phyloP scores from a whole-genome alignment of 345 rosid species.

The Arabis alpina region DNA sequence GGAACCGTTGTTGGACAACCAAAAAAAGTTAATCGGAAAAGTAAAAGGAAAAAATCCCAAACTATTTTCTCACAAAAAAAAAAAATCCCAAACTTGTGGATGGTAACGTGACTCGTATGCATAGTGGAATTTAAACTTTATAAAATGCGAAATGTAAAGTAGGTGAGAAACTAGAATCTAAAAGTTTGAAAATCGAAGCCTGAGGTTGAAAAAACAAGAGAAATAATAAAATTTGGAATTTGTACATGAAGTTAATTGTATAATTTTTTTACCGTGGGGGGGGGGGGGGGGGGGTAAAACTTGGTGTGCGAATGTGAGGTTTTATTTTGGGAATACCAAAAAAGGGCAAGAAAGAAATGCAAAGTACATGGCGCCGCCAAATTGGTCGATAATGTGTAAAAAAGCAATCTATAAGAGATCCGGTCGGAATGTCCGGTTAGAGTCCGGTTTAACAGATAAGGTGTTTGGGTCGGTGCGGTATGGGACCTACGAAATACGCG shows the following conservation, averaged over 20 bases:
- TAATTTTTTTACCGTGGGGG: background rate
- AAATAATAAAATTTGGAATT: background rate
- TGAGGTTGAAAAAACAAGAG: no score
- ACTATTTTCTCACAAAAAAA: no score
- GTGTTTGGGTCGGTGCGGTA: slow-evolving; percentile 24
- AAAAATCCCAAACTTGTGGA: no score
- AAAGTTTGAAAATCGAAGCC: background rate
- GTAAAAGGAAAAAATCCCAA: no score
- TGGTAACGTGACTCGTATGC: no score
- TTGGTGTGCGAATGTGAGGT: background rate
- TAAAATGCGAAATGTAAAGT: no score
- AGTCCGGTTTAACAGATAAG: slow-evolving; percentile 21
- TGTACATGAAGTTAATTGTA: background rate
- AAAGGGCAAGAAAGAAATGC: background rate
- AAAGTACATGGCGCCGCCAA: slow-evolving; percentile 36
- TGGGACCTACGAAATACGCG: slow-evolving; percentile 30
- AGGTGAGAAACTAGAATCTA: no score
- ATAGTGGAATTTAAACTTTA: no score
- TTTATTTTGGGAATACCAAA: background rate
- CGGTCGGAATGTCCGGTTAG: slow-evolving; percentile 29
- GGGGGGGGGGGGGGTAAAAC: background rate
- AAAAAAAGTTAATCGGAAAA: no score
- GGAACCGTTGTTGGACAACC: no score
- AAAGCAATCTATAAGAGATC: slow-evolving; percentile 21
- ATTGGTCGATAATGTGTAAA: slow-evolving; percentile 22